Evolutionary conservation across 208 protist genomes (phyloP).

Genomic region (Wallacemonas sp.): DNA sequence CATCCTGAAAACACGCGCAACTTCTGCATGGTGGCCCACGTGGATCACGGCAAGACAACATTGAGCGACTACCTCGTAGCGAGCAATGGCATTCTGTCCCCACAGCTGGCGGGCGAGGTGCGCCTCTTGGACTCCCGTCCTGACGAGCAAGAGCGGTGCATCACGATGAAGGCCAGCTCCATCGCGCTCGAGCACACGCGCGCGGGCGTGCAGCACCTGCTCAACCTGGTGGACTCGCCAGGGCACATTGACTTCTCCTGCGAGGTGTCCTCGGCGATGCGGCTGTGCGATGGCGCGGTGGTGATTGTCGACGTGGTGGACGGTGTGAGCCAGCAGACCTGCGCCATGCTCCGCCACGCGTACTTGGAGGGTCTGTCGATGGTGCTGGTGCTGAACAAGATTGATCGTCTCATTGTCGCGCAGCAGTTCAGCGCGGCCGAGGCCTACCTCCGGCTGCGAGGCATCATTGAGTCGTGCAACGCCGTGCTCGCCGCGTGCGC

Average conservation of each 20-base stretch:
- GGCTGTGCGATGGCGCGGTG: slow-evolving; percentile 97
- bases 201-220: slow-evolving; percentile 67
- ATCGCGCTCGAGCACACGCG: slow-evolving; percentile 94
- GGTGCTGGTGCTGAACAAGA: slow-evolving; percentile 99
- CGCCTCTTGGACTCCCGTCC: slow-evolving; percentile 97
- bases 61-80: slow-evolving; percentile 97
- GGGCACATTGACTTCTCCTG: slow-evolving; percentile 99
- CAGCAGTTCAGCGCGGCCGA: slow-evolving; percentile 92
- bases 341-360: slow-evolving; percentile 95
- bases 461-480: slow-evolving; percentile 95
- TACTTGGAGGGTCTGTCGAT: slow-evolving; percentile 95
- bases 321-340: slow-evolving; percentile 96
- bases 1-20: slow-evolving; percentile 91
- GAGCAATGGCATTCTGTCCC: slow-evolving; percentile 97
- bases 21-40: slow-evolving; percentile 98
- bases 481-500: slow-evolving; percentile 80
- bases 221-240: slow-evolving; percentile 99
- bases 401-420: slow-evolving; percentile 96
- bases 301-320: slow-evolving; percentile 99
- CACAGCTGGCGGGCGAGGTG: slow-evolving; percentile 96
- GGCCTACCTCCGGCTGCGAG: slow-evolving; percentile 92
- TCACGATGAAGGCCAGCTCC: slow-evolving; percentile 99
- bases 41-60: slow-evolving; percentile 99
- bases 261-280: slow-evolving; percentile 97
- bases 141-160: slow-evolving; percentile 98